Conservation (phyloP, 73 alveolate species). For the Paramecium primaurelia region DNA sequence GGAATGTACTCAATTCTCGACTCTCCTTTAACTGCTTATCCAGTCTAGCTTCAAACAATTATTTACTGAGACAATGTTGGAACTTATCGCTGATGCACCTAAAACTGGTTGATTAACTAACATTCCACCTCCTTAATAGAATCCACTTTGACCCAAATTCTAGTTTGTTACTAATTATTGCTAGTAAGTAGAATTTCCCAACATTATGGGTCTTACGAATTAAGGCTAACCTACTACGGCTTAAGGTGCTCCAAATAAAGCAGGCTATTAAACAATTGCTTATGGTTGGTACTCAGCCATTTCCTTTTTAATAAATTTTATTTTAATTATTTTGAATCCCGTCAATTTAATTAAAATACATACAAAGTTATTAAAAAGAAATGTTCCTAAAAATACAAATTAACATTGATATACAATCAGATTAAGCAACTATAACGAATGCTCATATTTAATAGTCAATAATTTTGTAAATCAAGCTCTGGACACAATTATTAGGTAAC, state of each 20-base stretch:
- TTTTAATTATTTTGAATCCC: background rate
- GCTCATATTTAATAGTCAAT: constrained; percentile 92
- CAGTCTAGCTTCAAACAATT: background rate
- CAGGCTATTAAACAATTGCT: background rate
- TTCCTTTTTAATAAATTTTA: background rate
- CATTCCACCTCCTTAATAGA: background rate
- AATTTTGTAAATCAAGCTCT: constrained; percentile 61
- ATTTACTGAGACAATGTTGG: background rate
- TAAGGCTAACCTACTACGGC: background rate
- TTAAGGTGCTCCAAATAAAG: background rate
- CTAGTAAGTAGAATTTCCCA: background rate
- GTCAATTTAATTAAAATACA: background rate
- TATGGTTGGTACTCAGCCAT: background rate
- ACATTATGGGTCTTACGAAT: background rate
- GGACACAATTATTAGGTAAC: constrained; percentile 47
- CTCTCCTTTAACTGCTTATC: constrained; percentile 47
- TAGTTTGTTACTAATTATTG: background rate
- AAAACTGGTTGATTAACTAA: background rate
- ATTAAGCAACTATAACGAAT: constrained; percentile 75
- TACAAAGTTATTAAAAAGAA: background rate
- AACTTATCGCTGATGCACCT: background rate
- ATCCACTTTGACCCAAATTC: background rate
- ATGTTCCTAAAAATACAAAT: constrained; percentile 69
- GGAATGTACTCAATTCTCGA: constrained; percentile 64
- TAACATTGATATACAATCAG: constrained; percentile 75